Evolutionary conservation across 108 stramenopile genomes (phyloP).

Genomic region (Skeletonema costatum): DNA sequence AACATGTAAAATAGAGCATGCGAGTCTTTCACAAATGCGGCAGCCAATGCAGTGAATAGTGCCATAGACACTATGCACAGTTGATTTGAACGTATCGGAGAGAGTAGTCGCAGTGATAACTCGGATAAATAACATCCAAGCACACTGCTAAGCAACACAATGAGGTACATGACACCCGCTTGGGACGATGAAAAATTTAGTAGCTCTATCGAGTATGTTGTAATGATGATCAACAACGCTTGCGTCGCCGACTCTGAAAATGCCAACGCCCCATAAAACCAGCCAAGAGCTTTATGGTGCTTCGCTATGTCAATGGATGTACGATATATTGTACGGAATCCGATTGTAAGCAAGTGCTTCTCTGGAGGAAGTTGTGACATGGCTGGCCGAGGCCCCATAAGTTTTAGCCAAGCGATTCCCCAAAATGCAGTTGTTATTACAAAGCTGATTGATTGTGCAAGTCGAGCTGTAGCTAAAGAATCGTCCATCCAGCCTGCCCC

Average conservation of each 20-base stretch:
- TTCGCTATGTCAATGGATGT: conserved; percentile 17
- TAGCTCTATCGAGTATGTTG: conserved; percentile 42
- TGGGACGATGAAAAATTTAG: conserved; percentile 23
- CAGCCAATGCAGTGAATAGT: conserved; percentile 26
- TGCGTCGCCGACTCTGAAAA: conserved; percentile 37
- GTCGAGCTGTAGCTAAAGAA: conserved; percentile 44
- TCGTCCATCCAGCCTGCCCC: conserved; percentile 35
- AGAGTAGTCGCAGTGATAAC: conserved; percentile 3
- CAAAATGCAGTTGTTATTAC: conserved; percentile 33
- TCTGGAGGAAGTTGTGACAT: conserved; percentile 45
- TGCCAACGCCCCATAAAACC: conserved; percentile 32
- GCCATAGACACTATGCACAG: conserved; percentile 17
- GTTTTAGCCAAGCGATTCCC: conserved; percentile 48
- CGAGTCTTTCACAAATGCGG: conserved; percentile 17
- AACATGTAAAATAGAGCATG: conserved; percentile 23
- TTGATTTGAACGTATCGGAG: conserved; percentile 24
- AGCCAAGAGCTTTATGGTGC: conserved; percentile 20
- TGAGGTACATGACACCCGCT: conserved; percentile 25
- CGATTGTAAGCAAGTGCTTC: conserved; percentile 8
- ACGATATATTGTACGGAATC: conserved; percentile 24
- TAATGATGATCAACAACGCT: conserved; percentile 33
- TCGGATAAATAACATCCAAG: conserved; percentile 24
- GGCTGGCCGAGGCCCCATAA: conserved; percentile 54
- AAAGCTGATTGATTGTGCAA: conserved; percentile 52
- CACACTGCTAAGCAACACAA: conserved; percentile 19